Conservation (phyloP, 2,329 filamentous ascomycete genomes). For the Knufia petricola region DNA sequence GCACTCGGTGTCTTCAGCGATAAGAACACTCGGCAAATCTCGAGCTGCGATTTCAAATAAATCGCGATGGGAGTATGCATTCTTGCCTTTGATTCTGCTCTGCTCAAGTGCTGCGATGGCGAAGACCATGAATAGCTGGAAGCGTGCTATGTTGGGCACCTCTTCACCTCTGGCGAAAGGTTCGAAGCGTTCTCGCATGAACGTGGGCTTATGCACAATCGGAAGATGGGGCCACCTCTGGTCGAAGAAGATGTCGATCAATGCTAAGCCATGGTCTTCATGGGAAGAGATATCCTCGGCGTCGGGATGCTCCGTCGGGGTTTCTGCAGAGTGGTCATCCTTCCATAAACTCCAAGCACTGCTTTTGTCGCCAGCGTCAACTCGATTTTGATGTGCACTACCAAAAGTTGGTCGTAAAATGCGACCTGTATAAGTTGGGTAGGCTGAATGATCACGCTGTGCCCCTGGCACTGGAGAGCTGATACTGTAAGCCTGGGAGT, state of each 20-base stretch:
- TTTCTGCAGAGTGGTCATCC: slow-evolving; percentile 9
- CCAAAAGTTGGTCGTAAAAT: slow-evolving; percentile 10
- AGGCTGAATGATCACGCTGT: background rate
- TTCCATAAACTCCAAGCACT: slow-evolving; percentile 10
- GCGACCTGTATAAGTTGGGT: slow-evolving; percentile 3
- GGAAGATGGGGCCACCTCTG: slow-evolving; percentile 24
- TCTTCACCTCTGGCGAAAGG: slow-evolving; percentile 3
- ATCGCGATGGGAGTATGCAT: background rate
- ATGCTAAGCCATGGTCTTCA: slow-evolving; percentile 5
- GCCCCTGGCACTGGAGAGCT: background rate
- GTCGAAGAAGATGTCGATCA: slow-evolving; percentile 22
- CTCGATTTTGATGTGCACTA: slow-evolving; percentile 8
- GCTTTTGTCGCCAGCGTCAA: slow-evolving; percentile 9
- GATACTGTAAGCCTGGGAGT: background rate
- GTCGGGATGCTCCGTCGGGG: background rate
- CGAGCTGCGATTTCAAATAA: slow-evolving; percentile 14
- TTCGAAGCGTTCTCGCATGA: slow-evolving; percentile 15
- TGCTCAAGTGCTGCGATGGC: slow-evolving; percentile 22
- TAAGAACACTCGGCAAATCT: slow-evolving; percentile 16
- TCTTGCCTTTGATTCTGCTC: slow-evolving; percentile 7
- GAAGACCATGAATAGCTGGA: slow-evolving; percentile 23
- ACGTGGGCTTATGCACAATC: slow-evolving; percentile 20
- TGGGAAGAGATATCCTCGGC: slow-evolving; percentile 6
- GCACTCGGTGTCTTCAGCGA: slow-evolving; percentile 20
- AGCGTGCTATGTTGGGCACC: slow-evolving; percentile 11